Base-by-base conservation (phyloP, 2,329 filamentous ascomycete species). In the Albophoma yamanashiensis region DNA sequence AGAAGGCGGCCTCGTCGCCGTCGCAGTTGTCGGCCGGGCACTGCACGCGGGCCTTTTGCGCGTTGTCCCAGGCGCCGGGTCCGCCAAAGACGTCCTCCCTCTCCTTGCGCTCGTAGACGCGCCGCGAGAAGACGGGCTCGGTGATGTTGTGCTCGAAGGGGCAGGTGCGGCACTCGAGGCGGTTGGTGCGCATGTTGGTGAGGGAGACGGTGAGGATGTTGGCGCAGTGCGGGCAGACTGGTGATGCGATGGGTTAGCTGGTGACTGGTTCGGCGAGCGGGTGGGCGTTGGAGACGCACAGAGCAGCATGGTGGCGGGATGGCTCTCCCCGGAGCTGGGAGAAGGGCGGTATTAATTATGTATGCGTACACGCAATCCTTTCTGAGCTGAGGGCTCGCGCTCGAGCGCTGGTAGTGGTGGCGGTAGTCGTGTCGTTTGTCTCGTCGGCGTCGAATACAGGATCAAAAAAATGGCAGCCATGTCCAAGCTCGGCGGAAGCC, bases 141-240 rank as follows among this genome's bases (percentile, higher is more conserved):
- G 87, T 86, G 69, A 97, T 87, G 61, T 89, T 79, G 75, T 91
- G 92, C 73, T 95, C 87, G 78, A 96, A 99, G 4, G 94, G 93
- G 68, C 94, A 99, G 61, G 92, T 96, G 61, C 91, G 89, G 78
- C 94, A 99, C 76, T 96, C 91, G 75, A 97, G 91, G 61, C 92
- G 88, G 79, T 97, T 97, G 68, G 76, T 77, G 61, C 81, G 79
- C 57, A 76, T 78, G 64, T 77, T 79, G 64, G 80, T 80, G 57
- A 78, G 72, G 62, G 85, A 86, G 68, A 93, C 87, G 69, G 88
- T 91, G 70, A 94, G 85, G 74, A 91, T 86, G 78, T 93, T 94
- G 74, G 86, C 86, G 80, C 90, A 94, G 72, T 85, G 84, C 57
- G 90, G 90, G 74, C 90, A 94, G 83, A 93, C 89, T 89, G 67